phyloP scores from a whole-genome alignment of 78 protist genomes.

The Dictyostelium purpureum region DNA sequence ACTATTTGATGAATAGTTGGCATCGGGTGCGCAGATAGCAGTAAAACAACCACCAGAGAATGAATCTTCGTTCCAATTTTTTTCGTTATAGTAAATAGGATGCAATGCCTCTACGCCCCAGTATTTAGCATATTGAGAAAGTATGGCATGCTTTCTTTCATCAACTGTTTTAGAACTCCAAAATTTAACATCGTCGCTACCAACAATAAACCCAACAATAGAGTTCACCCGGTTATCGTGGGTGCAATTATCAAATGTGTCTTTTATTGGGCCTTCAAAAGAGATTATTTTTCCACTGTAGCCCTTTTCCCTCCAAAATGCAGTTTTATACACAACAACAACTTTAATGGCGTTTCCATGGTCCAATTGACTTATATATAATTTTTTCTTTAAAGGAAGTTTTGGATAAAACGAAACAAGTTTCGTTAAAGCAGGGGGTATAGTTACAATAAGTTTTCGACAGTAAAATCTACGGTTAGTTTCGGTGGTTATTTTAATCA shows the following conservation, averaged over 20 bases:
- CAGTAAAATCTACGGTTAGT: not conserved
- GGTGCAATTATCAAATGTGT: not conserved
- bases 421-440: not conserved
- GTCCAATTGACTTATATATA: not conserved
- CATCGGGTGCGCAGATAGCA: not conserved
- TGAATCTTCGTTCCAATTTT: conserved; percentile 15
- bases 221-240: not conserved
- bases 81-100: conserved; percentile 7
- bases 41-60: conserved; percentile 17
- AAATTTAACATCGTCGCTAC: not conserved
- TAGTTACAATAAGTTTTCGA: not conserved
- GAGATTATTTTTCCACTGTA: conserved; percentile 27
- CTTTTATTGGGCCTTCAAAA: not conserved
- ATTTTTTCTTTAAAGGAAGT: not conserved
- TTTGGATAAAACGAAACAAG: not conserved
- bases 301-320: conserved; percentile 45
- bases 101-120: not conserved
- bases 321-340: conserved; percentile 3
- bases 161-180: not conserved
- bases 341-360: conserved; percentile 48
- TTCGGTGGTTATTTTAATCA: not conserved
- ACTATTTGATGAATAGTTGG: not conserved
- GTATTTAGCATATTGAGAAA: not conserved
- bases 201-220: conserved; percentile 47
- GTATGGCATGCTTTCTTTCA: conserved; percentile 4